A percentile compares a stretch with the other conserved stretches of the same genome.
phyloP scores from a whole-genome alignment of 345 rosid genomes.

The Melaleuca quinquenervia region DNA sequence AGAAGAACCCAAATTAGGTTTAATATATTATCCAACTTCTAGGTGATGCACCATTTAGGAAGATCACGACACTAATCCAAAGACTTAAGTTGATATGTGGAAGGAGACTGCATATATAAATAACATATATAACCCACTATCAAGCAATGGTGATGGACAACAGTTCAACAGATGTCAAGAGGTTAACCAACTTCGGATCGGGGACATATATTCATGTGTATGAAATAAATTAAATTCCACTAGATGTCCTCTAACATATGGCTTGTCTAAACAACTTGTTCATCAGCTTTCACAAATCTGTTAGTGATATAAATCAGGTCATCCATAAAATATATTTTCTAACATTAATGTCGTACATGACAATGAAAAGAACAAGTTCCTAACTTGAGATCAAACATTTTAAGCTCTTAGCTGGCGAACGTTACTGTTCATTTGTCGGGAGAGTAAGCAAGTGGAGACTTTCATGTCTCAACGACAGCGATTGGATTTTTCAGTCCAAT shows the following conservation, averaged over 20 bases:
- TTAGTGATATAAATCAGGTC: background rate
- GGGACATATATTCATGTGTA: background rate
- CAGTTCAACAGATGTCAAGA: background rate
- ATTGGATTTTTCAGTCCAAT: background rate
- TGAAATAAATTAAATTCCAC: background rate
- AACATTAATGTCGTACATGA: background rate
- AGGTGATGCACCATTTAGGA: too few relatives aligned
- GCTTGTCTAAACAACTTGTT: background rate
- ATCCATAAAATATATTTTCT: background rate
- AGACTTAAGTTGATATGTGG: too few relatives aligned
- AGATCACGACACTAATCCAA: too few relatives aligned
- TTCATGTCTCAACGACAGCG: background rate
- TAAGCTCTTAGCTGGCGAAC: background rate
- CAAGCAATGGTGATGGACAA: background rate
- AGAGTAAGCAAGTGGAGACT: background rate
- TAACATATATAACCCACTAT: background rate
- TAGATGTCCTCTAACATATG: background rate
- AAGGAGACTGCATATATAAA: too few relatives aligned
- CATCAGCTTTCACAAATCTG: background rate
- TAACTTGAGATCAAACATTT: background rate
- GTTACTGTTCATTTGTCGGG: background rate
- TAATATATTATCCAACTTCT: too few relatives aligned
- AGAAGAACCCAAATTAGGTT: too few relatives aligned
- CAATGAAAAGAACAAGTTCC: background rate
- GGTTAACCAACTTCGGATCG: background rate